A percentile compares a stretch with the other conserved stretches of the same genome.
Evolutionary conservation across 2,329 filamentous ascomycete species (phyloP).

Genomic region (Exophiala mesophila): DNA sequence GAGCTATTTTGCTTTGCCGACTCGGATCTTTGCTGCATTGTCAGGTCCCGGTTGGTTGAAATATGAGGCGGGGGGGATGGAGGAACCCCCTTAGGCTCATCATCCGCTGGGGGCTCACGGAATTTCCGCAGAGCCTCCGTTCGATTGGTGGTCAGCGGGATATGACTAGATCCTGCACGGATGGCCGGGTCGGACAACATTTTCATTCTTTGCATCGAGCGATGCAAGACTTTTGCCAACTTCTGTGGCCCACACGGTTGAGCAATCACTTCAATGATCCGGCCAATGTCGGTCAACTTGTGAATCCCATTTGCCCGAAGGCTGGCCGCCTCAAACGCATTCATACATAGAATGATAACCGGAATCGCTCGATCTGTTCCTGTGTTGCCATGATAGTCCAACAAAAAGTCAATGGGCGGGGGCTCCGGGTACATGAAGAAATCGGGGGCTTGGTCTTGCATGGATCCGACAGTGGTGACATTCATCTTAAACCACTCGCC

Average conservation of each 20-base stretch:
- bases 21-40: background rate
- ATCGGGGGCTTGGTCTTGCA: conserved; percentile 14
- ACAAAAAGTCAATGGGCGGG: conserved; percentile 32
- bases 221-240: conserved; percentile 33
- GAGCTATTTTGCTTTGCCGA: background rate
- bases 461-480: conserved; percentile 12
- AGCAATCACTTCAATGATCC: conserved; percentile 35
- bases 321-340: conserved; percentile 33
- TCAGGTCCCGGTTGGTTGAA: too few species aligned
- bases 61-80: background rate
- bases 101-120: background rate
- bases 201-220: conserved; percentile 23
- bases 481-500: conserved; percentile 23
- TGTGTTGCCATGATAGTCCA: conserved; percentile 33
- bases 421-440: conserved; percentile 26
- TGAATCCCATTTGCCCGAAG: conserved; percentile 29
- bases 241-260: conserved; percentile 40
- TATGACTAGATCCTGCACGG: conserved; percentile 6
- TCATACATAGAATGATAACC: conserved; percentile 36
- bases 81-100: background rate
- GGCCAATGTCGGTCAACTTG: conserved; percentile 26
- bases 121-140: too few species aligned
- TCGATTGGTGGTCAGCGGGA: conserved; percentile 7
- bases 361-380: conserved; percentile 27
- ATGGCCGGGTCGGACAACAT: conserved; percentile 5